phyloP scores from a whole-genome alignment of 108 stramenopile species.

The Ochromonas danica region DNA sequence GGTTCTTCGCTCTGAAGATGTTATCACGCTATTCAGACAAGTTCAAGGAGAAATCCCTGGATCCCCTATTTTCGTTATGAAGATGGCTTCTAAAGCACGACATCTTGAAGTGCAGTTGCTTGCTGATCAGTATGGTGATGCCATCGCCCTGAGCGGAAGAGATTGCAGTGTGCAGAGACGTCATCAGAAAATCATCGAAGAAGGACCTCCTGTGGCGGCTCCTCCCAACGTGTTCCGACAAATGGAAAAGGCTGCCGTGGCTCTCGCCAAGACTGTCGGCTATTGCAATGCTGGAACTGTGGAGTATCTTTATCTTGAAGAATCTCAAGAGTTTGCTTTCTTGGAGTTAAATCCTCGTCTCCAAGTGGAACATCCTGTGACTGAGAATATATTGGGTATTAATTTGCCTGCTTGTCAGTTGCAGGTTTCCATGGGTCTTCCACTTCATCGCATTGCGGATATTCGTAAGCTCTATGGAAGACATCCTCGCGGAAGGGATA shows the following conservation, averaged over 20 bases:
- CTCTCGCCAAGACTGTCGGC: constrained; percentile 91
- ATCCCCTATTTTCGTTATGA: constrained; percentile 96
- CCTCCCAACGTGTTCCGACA: constrained; percentile 78
- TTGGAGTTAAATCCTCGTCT: constrained; percentile 94
- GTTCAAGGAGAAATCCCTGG: constrained; percentile 98
- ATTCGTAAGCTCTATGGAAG: constrained; percentile 83
- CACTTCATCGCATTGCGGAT: constrained; percentile 90
- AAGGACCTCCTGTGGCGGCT: constrained; percentile 95
- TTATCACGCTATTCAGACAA: constrained; percentile 84
- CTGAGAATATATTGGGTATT: constrained; percentile 95
- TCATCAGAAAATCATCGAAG: constrained; percentile 97
- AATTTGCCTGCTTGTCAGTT: constrained; percentile 96
- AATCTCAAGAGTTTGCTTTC: constrained; percentile 82
- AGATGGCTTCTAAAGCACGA: constrained; percentile 67
- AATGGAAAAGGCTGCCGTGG: constrained; percentile 96
- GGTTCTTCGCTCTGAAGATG: constrained; percentile 41
- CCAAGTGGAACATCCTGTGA: constrained; percentile 99
- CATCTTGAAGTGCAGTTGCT: constrained; percentile 98
- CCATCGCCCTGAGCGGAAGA: constrained; percentile 95
- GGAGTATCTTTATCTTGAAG: constrained; percentile 93
- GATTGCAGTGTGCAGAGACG: constrained; percentile 98
- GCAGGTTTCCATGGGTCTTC: constrained; percentile 99
- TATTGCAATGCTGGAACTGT: constrained; percentile 99
- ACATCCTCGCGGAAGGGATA: constrained; percentile 71
- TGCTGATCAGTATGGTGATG: constrained; percentile 93